Percentiles rank a stretch among this genome's conserved stretches.
phyloP scores from a whole-genome alignment of 495 filamentous ascomycete genomes.

The Filosporella fistucella region DNA sequence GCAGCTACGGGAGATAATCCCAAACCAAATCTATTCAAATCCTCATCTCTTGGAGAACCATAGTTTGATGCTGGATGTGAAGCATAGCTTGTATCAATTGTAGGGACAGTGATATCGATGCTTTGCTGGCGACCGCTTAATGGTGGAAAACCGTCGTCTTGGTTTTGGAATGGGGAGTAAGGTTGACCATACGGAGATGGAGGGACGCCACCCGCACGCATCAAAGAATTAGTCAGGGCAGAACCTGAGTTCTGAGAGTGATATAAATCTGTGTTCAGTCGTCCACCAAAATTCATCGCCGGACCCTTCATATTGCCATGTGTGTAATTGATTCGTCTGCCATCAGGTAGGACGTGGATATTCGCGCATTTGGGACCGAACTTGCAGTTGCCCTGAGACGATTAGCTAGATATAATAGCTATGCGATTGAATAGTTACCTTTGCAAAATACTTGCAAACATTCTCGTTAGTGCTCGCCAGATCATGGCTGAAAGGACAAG shows the following conservation, averaged over 20 bases:
- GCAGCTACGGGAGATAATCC: slow-evolving; percentile 69
- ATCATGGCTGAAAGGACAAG: slow-evolving; percentile 94
- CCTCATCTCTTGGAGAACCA: slow-evolving; percentile 82
- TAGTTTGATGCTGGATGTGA: slow-evolving; percentile 75
- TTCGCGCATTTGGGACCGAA: slow-evolving; percentile 97
- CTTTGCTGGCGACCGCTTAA: slow-evolving; percentile 38
- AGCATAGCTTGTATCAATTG: slow-evolving; percentile 75
- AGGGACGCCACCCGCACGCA: slow-evolving; percentile 59
- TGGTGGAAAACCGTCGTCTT: slow-evolving; percentile 40
- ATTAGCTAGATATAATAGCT: slow-evolving; percentile 11
- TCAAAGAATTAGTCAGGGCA: slow-evolving; percentile 77
- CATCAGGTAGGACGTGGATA: slow-evolving; percentile 91
- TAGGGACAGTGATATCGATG: slow-evolving; percentile 55
- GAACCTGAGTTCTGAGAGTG: slow-evolving; percentile 59
- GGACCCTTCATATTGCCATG: slow-evolving; percentile 45
- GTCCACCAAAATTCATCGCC: slow-evolving; percentile 60
- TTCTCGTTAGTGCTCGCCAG: slow-evolving; percentile 73
- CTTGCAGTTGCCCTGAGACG: slow-evolving; percentile 90
- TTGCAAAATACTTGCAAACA: slow-evolving; percentile 97
- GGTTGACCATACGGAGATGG: slow-evolving; percentile 32
- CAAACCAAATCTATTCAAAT: slow-evolving; percentile 47
- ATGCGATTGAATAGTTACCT: slow-evolving; percentile 50
- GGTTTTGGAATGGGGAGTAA: slow-evolving; percentile 31
- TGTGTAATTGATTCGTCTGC: slow-evolving; percentile 77
- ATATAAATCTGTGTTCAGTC: slow-evolving; percentile 64